A percentile compares a stretch with the other conserved stretches of the same genome.
Conservation (phyloP, 2,329 filamentous ascomycete species). For the Cytospora piceicola region DNA sequence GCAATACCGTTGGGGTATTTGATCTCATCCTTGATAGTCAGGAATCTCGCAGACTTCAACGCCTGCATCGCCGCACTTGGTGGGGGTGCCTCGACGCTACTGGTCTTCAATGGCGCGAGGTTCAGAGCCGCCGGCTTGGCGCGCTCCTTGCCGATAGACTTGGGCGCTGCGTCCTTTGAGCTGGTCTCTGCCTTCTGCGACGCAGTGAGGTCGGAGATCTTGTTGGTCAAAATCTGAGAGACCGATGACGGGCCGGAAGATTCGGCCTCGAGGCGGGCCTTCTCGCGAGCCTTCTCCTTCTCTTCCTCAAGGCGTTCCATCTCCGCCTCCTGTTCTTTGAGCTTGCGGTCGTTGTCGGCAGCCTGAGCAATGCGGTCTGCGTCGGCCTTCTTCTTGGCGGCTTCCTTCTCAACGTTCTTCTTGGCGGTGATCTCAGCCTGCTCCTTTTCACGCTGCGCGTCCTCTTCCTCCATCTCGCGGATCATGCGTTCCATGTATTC, state of each 20-base stretch:
- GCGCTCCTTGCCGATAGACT: constrained; percentile 54
- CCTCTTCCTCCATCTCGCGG: constrained; percentile 63
- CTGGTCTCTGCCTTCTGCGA: constrained; percentile 53
- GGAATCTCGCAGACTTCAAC: constrained; percentile 86
- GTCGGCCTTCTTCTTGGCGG: constrained; percentile 47
- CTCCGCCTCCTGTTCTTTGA: constrained; percentile 73
- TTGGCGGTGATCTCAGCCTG: constrained; percentile 49
- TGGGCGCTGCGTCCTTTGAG: constrained; percentile 35
- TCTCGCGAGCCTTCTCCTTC: constrained; percentile 60
- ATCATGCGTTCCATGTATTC: constrained; percentile 65
- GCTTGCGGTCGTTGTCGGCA: constrained; percentile 65
- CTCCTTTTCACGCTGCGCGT: constrained; percentile 53
- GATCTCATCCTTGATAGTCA: constrained; percentile 76
- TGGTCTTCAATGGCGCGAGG: constrained; percentile 78
- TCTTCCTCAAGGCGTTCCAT: constrained; percentile 76
- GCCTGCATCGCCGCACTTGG: constrained; percentile 93
- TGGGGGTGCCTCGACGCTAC: constrained; percentile 85
- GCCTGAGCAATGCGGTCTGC: constrained; percentile 51
- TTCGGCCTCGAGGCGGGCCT: constrained; percentile 55
- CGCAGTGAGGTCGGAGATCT: constrained; percentile 42
- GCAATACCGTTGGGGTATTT: constrained; percentile 82
- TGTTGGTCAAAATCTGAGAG: constrained; percentile 55
- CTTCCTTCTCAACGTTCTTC: constrained; percentile 52
- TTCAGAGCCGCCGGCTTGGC: constrained; percentile 86
- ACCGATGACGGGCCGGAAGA: constrained; percentile 51